Base-by-base conservation (phyloP, 805 yeast genomes). In the Ogataea sp. region DNA sequence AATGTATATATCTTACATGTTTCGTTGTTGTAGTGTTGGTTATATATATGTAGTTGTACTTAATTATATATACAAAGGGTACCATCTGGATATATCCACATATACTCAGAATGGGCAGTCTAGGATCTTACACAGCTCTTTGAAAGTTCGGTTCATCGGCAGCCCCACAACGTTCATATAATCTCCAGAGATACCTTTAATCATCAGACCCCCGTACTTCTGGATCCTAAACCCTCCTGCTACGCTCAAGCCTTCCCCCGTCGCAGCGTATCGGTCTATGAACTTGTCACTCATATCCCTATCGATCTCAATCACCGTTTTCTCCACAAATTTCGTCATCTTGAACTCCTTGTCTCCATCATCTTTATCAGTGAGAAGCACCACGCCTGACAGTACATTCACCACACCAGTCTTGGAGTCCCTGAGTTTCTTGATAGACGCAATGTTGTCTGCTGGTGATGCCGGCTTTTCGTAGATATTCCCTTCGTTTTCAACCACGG, bases 171-270 rank as follows among this genome's bases (percentile, higher is more conserved):
- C 83, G 55, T 87, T 90, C 59, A 71, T 78, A 53, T 74, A 85
- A 55, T 90, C 97, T 0, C 98, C 98, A 1, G 68, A 67, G 11
- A 88, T 71, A 14, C 62, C 59, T 17, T 67, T 59, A 46, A 93
- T 75, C 45, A 90, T 61, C 28, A 80, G 52, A 1, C 83, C 78
- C 2, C 94, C 93, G 9, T 57, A 55, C 0, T 80, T 84, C 59
- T 90, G 97, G 43, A 83, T 79, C 49, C 78, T 79, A 62, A 85
- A 89, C 1, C 98, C 98, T 6, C 97, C 98, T 2, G 97, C 96
- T 1, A 85, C 97, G 36, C 71, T 71, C 7, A 68, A 40, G 1
- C 93, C 97, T 55, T 90, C 97, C 18, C 71, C 80, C 2, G 79
- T 62, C 2, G 68, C 69, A 10, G 83, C 81, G 56, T 90, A 90